Evolutionary conservation across 2,329 filamentous ascomycete genomes (phyloP).

Genomic region (Diaporthe caulivora): DNA sequence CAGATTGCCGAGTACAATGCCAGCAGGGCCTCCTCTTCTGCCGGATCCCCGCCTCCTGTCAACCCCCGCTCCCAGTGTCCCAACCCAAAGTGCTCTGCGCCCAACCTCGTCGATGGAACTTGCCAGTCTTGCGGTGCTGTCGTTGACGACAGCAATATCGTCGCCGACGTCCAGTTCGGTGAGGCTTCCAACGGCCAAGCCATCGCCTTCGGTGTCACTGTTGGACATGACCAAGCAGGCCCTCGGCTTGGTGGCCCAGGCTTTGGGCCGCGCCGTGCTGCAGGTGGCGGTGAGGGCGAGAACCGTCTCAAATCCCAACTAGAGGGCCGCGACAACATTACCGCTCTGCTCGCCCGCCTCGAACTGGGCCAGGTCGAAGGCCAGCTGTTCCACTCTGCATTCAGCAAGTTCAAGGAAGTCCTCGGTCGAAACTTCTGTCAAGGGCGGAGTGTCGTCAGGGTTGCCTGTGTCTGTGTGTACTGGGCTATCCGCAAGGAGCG

Average conservation of each 20-base stretch:
- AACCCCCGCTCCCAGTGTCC: slow-evolving; percentile 58
- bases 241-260: slow-evolving; percentile 74
- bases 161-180: slow-evolving; percentile 91
- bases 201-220: slow-evolving; percentile 89
- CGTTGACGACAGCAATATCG: slow-evolving; percentile 87
- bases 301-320: slow-evolving; percentile 51
- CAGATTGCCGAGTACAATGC: slow-evolving; percentile 49
- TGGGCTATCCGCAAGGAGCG: slow-evolving; percentile 84
- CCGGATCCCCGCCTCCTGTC: slow-evolving; percentile 47
- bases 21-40: slow-evolving; percentile 42
- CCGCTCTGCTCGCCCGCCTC: slow-evolving; percentile 71
- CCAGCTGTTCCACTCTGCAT: slow-evolving; percentile 82
- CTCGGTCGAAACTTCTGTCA: slow-evolving; percentile 76
- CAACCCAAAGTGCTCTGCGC: slow-evolving; percentile 71
- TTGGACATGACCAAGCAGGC: slow-evolving; percentile 87
- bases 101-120: slow-evolving; percentile 70
- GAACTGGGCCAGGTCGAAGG: slow-evolving; percentile 74
- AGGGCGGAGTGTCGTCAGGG: slow-evolving; percentile 85
- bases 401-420: slow-evolving; percentile 59
- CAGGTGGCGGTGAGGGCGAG: slow-evolving; percentile 64
- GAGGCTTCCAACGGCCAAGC: slow-evolving; percentile 89
- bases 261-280: slow-evolving; percentile 64
- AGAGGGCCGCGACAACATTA: slow-evolving; percentile 40
- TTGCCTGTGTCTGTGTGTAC: slow-evolving; percentile 92
- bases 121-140: slow-evolving; percentile 90